phyloP scores from a whole-genome alignment of 176 grass and related monocot species.

The Olyra latifolia region DNA sequence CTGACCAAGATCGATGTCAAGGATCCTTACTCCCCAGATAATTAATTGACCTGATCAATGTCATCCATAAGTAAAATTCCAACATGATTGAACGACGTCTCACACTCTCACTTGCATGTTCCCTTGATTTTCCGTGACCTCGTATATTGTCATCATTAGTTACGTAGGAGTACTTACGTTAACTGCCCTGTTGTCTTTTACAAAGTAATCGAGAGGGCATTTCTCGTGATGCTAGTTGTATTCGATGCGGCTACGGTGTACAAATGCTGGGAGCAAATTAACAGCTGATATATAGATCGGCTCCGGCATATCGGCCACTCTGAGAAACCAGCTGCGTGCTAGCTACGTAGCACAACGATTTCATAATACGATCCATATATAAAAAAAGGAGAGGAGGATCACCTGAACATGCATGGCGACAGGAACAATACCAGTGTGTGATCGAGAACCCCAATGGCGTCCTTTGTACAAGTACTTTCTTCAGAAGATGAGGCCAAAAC shows the following conservation, averaged over 20 bases:
- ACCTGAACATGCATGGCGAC: not conserved
- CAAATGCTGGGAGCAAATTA: not conserved
- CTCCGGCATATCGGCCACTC: not conserved
- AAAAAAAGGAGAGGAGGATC: not conserved
- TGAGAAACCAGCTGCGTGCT: conserved; percentile 7
- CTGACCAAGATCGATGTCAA: not conserved
- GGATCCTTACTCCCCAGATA: not conserved
- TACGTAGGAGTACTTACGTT: no score
- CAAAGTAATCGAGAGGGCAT: not conserved
- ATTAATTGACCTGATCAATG: not conserved
- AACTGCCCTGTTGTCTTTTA: not conserved
- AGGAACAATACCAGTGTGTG: not conserved
- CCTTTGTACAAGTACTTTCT: conserved; percentile 10
- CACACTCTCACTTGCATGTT: not conserved
- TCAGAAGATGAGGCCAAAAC: conserved; percentile 20
- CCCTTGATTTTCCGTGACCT: not conserved
- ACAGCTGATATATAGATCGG: not conserved
- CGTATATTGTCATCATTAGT: not conserved
- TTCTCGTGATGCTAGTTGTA: not conserved
- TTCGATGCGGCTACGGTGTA: not conserved
- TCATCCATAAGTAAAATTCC: not conserved
- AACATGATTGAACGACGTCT: not conserved
- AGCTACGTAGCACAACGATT: not conserved
- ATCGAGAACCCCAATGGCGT: not conserved
- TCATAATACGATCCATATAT: not conserved